Base-by-base conservation (phyloP, 1,139 yeast species). In the Lodderomyces beijingensis region DNA sequence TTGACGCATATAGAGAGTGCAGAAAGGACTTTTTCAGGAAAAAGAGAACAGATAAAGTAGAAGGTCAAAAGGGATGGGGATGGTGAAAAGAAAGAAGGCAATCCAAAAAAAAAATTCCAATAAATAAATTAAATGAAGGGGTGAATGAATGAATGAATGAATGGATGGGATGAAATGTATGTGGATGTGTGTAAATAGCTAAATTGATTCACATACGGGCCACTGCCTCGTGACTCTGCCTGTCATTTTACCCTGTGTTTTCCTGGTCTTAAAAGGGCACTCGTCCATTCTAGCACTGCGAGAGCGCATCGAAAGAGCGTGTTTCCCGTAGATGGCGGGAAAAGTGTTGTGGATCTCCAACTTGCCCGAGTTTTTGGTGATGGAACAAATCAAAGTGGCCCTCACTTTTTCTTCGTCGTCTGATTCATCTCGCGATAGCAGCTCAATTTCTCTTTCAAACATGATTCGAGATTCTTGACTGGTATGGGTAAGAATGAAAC, bases 1-100 rank as follows among this genome's bases (percentile, higher is more conserved):
- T 89, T 53, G 88, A 82, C 46, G 96, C 96, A 0, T 91, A 89
- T 52, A 70, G 88, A 41, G 97, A 91, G 51, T 91, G 98, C 58
- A 80, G 83, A 50, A 79, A 79, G 51, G 95, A 83, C 48, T 89
- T 95, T 80, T 68, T 66, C 45, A 56, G 55, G 16, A 65, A 66
- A 44, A 62, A 53, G 44, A 62, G 51, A 39, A 48, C 55, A 35
- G 74, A 68, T 40, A 57, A 53, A 39, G 44, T 46, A 17, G 57
- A 59, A 28, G 74, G 75, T 0, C 58, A 53, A 41, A 62, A 64
- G 22, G 74, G 74, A 6, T 68, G 74, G 74, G 73, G 72, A 4
- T 53, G 56, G 41, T 67, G 21, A 19, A 19, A 19, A 19, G 21
- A 19, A 10, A 19, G 9, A 10, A 19, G 10, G 7, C 21, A 19